Percentiles rank a stretch among this genome's conserved stretches.
Conservation (phyloP, 257 asterid species). For the Ocimum tenuiflorum region DNA sequence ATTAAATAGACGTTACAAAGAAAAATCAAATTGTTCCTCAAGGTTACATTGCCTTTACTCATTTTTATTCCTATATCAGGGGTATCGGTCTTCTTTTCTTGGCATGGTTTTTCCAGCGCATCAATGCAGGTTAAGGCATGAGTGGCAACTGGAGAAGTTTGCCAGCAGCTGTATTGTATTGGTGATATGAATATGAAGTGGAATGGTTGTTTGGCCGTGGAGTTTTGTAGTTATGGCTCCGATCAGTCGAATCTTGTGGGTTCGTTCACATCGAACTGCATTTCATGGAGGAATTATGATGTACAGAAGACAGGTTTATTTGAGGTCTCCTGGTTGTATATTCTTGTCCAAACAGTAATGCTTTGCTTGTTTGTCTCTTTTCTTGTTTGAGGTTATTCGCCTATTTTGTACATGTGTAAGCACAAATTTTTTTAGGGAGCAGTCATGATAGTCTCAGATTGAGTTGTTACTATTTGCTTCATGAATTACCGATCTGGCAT, state of each 20-base stretch:
- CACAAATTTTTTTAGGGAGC: constrained; percentile 30
- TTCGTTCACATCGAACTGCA: background rate
- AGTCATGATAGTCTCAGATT: constrained; percentile 23
- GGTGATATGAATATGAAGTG: constrained; percentile 27
- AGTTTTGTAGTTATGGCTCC: constrained; percentile 24
- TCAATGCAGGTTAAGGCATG: constrained; percentile 31
- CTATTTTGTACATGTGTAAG: constrained; percentile 30
- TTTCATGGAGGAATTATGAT: constrained; percentile 11
- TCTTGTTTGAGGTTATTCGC: constrained; percentile 21
- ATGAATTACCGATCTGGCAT: no score
- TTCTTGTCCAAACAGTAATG: constrained; percentile 22
- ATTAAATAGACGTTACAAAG: no score
- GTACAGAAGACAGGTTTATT: constrained; percentile 24
- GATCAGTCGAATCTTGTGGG: constrained; percentile 24
- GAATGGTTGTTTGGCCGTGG: constrained; percentile 19
- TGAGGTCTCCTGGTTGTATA: constrained; percentile 27
- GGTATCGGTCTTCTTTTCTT: background rate
- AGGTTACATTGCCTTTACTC: no score
- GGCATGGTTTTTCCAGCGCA: background rate
- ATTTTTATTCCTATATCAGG: background rate
- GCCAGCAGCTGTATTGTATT: constrained; percentile 24
- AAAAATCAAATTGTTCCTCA: no score
- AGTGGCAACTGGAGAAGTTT: constrained; percentile 30
- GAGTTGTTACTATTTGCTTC: constrained; percentile 8
- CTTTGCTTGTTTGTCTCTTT: constrained; percentile 13